Evolutionary conservation across 805 yeast species (phyloP).

Genomic region (Nakazawaea wyomingensis): DNA sequence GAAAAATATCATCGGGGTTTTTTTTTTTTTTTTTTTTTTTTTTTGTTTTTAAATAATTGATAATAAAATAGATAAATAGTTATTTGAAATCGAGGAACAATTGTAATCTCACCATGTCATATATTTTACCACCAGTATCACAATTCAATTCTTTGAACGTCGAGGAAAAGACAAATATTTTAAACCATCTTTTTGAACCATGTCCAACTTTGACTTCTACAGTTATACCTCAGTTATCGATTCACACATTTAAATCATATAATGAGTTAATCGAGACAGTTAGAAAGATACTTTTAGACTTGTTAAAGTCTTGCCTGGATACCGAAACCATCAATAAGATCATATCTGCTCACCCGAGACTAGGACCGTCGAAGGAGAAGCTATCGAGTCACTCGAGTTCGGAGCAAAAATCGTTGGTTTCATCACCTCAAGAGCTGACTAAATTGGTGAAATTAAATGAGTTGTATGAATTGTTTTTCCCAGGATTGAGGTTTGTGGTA

Average conservation of each 20-base stretch:
- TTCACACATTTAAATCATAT: constrained; percentile 21
- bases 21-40: neutral
- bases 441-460: constrained; percentile 50
- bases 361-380: constrained; percentile 56
- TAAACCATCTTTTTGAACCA: constrained; percentile 62
- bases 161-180: constrained; percentile 29
- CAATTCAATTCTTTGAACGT: constrained; percentile 18
- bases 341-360: constrained; percentile 87
- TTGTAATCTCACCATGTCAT: constrained; percentile 11
- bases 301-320: neutral
- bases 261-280: constrained; percentile 40
- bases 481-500: constrained; percentile 77
- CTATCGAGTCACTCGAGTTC: constrained; percentile 60
- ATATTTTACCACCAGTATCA: constrained; percentile 28
- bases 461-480: constrained; percentile 38
- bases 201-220: constrained; percentile 42
- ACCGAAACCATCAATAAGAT: constrained; percentile 33
- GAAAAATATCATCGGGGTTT: no score
- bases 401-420: constrained; percentile 66
- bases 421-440: constrained; percentile 42
- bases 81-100: neutral
- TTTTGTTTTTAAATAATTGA: neutral
- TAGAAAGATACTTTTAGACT: constrained; percentile 31
- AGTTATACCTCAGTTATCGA: constrained; percentile 26
- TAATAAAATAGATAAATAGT: neutral